These are phyloP conservation scores for Fonticula alba DNA, from an alignment of 78 protist genomes.

Conservation along the genomic window DNA sequence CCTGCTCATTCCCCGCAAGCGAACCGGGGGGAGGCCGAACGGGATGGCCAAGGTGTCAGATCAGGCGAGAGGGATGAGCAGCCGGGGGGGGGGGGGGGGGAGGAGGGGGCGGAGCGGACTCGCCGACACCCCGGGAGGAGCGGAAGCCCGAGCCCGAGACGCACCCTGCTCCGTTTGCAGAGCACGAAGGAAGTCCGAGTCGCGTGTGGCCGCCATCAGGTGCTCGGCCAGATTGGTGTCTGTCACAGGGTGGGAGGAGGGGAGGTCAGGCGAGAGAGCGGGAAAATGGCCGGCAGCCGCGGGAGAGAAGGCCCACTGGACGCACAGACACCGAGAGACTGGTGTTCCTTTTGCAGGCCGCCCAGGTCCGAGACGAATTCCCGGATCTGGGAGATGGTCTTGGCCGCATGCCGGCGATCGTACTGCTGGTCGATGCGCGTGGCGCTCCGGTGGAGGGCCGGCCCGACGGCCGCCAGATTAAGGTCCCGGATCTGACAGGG, in stretches of 20 bases:
- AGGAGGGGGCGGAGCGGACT: neutral
- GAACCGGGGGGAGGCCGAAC: no score
- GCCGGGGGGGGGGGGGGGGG: no score
- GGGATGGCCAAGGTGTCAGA: neutral
- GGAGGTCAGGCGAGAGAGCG: no score
- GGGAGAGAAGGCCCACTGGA: neutral
- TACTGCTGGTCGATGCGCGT: neutral
- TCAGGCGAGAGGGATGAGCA: neutral
- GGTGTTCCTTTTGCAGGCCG: constrained; percentile 22
- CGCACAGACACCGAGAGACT: constrained; percentile 6
- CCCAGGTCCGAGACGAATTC: constrained; percentile 4
- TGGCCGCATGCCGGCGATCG: constrained; percentile 11
- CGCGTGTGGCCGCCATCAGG: constrained; percentile 8
- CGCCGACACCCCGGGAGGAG: neutral
- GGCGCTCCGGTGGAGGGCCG: constrained; percentile 32
- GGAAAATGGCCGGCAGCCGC: neutral
- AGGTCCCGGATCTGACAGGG: constrained; percentile 5
- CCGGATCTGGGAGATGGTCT: constrained; percentile 4
- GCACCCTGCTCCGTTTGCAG: constrained; percentile 40
- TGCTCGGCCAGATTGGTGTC: constrained; percentile 23
- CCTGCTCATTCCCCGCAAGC: no score
- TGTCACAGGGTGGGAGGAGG: no score
- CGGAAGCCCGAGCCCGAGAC: neutral
- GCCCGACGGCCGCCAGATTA: constrained; percentile 32
- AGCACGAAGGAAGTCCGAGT: constrained; percentile 10